phyloP scores from a whole-genome alignment of 192 early-diverging fungal genomes.

The Coemansia sp. region DNA sequence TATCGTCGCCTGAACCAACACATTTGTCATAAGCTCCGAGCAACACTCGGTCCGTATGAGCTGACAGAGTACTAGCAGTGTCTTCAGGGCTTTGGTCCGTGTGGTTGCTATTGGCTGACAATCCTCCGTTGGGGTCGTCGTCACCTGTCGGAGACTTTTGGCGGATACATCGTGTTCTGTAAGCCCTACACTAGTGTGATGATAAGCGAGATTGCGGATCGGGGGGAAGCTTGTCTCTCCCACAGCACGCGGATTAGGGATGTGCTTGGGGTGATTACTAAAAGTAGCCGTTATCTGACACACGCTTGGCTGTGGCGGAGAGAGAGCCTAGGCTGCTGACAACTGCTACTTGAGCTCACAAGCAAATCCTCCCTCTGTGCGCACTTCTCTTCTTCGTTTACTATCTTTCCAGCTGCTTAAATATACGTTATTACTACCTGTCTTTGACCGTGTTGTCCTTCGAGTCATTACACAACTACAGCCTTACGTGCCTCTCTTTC shows the following conservation, averaged over 20 bases:
- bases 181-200: neutral
- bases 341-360: neutral
- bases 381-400: neutral
- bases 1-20: neutral
- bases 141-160: neutral
- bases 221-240: slow-evolving; percentile 1
- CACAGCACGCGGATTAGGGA: slow-evolving; percentile 3
- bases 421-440: slow-evolving; percentile 12
- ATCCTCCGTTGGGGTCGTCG: neutral
- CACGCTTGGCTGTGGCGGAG: slow-evolving; percentile 1
- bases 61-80: neutral
- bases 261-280: neutral
- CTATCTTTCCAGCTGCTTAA: neutral
- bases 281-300: slow-evolving; percentile 6
- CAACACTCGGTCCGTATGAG: neutral
- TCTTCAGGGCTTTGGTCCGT: neutral
- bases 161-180: neutral
- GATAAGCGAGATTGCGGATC: neutral
- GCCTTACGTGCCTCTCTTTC: slow-evolving; percentile 7
- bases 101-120: slow-evolving; percentile 1
- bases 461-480: neutral
- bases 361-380: neutral
- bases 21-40: neutral
- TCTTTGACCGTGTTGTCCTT: neutral
- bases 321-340: slow-evolving; percentile 7